These are phyloP conservation scores for Dactylis glomerata DNA, from an alignment of 176 grass and related monocot genomes.

Conservation along the genomic window DNA sequence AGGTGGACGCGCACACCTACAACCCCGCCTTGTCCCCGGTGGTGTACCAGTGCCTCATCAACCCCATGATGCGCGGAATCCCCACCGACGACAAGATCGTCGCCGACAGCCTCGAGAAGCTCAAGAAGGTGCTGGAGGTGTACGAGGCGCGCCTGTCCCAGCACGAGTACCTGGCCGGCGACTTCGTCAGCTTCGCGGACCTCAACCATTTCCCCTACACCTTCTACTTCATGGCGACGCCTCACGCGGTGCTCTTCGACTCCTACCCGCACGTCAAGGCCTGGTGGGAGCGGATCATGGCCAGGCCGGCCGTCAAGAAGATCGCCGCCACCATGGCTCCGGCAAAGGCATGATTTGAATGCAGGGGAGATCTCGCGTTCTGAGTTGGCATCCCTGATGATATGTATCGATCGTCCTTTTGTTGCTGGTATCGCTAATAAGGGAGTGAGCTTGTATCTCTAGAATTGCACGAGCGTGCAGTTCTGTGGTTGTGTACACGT, in stretches of 20 bases:
- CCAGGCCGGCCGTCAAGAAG: neutral
- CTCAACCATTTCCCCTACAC: constrained; percentile 23
- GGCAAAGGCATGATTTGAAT: neutral
- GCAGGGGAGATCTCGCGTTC: neutral
- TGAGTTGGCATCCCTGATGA: neutral
- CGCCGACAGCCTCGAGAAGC: neutral
- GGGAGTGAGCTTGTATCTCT: too few species aligned
- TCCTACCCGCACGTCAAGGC: neutral
- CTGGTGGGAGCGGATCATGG: neutral
- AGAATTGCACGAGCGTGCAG: too few species aligned
- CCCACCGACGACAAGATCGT: neutral
- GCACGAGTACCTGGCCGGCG: constrained; percentile 14
- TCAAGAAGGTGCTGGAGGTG: neutral
- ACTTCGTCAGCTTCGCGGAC: constrained; percentile 33
- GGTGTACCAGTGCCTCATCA: neutral
- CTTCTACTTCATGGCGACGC: constrained; percentile 10
- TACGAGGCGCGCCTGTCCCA: constrained; percentile 22
- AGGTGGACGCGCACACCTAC: neutral
- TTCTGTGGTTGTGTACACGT: too few species aligned
- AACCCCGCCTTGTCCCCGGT: neutral
- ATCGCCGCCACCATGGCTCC: neutral
- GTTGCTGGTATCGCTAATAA: too few species aligned
- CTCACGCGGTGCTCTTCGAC: neutral
- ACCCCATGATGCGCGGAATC: neutral
- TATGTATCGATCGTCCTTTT: too few species aligned